Conservation (phyloP, 2,329 filamentous ascomycete genomes). For the Cercospora sp. region DNA sequence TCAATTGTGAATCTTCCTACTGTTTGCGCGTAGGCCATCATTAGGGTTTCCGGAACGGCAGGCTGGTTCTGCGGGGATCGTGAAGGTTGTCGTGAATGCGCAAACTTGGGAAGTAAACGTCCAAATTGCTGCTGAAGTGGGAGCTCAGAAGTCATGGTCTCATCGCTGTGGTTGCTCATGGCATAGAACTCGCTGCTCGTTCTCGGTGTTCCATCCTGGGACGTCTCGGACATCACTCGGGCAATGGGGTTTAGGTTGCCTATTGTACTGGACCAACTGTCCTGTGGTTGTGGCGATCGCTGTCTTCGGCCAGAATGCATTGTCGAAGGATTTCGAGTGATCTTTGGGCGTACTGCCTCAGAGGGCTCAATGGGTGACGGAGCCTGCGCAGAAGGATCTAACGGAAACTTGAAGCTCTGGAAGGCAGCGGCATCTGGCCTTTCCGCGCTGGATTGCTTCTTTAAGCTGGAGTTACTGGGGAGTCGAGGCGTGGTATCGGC, state of each 20-base stretch:
- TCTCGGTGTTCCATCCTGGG: slow-evolving; percentile 74
- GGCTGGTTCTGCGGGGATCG: slow-evolving; percentile 37
- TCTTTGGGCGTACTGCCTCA: slow-evolving; percentile 27
- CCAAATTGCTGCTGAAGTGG: slow-evolving; percentile 57
- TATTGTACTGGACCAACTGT: slow-evolving; percentile 41
- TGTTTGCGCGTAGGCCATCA: slow-evolving; percentile 98
- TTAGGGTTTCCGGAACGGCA: slow-evolving; percentile 71
- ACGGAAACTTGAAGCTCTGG: slow-evolving; percentile 36
- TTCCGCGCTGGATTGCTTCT: slow-evolving; percentile 19
- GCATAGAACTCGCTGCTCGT: slow-evolving; percentile 96
- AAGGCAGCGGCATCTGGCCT: slow-evolving; percentile 18
- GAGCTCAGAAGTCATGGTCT: slow-evolving; percentile 81
- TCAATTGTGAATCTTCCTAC: slow-evolving; percentile 90
- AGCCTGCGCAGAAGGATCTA: slow-evolving; percentile 28
- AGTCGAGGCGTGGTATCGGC: slow-evolving; percentile 36
- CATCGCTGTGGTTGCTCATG: slow-evolving; percentile 89
- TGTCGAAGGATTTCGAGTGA: slow-evolving; percentile 33
- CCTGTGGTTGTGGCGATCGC: slow-evolving; percentile 38
- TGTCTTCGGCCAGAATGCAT: slow-evolving; percentile 40
- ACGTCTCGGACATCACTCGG: slow-evolving; percentile 74
- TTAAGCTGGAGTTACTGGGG: slow-evolving; percentile 25
- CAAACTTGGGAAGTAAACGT: slow-evolving; percentile 53
- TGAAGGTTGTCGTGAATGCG: slow-evolving; percentile 48
- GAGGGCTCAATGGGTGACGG: slow-evolving; percentile 22
- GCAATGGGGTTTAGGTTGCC: slow-evolving; percentile 61